Conservation (phyloP, 2,329 filamentous ascomycete genomes). For the Coniochaeta hoffmannii region DNA sequence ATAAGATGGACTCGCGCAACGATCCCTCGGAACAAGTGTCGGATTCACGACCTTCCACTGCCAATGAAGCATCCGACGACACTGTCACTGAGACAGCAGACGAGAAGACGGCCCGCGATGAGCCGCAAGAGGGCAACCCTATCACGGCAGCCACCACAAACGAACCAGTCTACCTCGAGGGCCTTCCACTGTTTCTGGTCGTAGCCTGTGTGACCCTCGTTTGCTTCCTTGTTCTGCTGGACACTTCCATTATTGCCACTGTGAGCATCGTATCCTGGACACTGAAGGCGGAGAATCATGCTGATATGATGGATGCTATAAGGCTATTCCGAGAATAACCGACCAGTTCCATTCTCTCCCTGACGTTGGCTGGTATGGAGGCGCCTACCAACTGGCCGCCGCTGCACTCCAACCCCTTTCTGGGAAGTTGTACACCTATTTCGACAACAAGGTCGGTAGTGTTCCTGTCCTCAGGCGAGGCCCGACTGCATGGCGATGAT, state of each 20-base stretch:
- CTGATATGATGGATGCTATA: slow-evolving; percentile 17
- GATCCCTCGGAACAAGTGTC: background rate
- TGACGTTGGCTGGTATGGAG: slow-evolving; percentile 17
- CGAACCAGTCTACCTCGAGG: slow-evolving; percentile 5
- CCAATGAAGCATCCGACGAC: background rate
- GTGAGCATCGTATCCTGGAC: slow-evolving; percentile 17
- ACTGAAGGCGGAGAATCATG: slow-evolving; percentile 23
- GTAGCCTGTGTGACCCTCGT: slow-evolving; percentile 31
- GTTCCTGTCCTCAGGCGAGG: slow-evolving; percentile 5
- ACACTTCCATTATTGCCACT: slow-evolving; percentile 46
- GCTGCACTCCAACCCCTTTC: slow-evolving; percentile 42
- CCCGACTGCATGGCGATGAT: background rate
- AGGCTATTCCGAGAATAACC: slow-evolving; percentile 14
- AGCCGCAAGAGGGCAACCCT: slow-evolving; percentile 2
- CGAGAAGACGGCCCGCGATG: slow-evolving; percentile 9
- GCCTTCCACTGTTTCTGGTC: slow-evolving; percentile 13
- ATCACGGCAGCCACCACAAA: background rate
- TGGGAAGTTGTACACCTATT: slow-evolving; percentile 41
- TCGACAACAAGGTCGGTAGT: slow-evolving; percentile 26
- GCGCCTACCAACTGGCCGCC: slow-evolving; percentile 24
- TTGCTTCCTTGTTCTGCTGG: slow-evolving; percentile 40
- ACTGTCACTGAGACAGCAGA: background rate
- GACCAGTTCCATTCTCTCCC: slow-evolving; percentile 18
- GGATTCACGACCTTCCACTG: background rate
- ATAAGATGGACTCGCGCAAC: background rate